Evolutionary conservation across 495 filamentous ascomycete species (phyloP).

Genomic region (Collariella sp.): DNA sequence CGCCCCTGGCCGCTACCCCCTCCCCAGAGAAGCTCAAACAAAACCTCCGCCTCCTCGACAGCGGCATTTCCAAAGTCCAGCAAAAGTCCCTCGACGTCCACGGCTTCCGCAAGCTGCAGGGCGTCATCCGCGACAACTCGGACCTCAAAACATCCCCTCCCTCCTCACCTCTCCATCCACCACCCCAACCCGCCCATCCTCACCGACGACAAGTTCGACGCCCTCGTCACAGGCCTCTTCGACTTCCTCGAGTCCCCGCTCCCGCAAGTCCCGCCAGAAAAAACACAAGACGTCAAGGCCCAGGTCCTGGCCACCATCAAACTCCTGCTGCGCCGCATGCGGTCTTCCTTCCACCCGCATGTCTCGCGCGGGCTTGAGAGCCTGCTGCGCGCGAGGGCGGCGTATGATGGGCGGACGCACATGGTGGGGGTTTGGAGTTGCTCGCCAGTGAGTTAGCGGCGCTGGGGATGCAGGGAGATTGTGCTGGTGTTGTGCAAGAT

Average conservation of each 20-base stretch:
- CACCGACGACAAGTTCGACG: constrained; percentile 57
- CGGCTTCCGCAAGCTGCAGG: constrained; percentile 80
- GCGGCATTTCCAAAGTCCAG: constrained; percentile 66
- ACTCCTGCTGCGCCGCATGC: constrained; percentile 60
- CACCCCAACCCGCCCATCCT: constrained; percentile 19
- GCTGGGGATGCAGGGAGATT: constrained; percentile 44
- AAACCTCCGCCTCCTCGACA: constrained; percentile 55
- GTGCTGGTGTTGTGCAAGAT: constrained; percentile 38
- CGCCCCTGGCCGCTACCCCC: constrained; percentile 15
- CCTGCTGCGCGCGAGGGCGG: constrained; percentile 57
- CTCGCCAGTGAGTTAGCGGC: constrained; percentile 44
- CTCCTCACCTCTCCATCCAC: too few species aligned
- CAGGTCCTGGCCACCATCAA: constrained; percentile 77
- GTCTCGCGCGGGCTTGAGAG: constrained; percentile 57
- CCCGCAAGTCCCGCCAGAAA: constrained; percentile 38
- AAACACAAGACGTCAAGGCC: constrained; percentile 66
- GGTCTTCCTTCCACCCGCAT: constrained; percentile 54
- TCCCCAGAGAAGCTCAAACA: constrained; percentile 46
- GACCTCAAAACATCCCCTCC: constrained; percentile 30
- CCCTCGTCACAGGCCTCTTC: constrained; percentile 64
- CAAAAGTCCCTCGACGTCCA: constrained; percentile 69
- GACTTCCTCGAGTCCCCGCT: constrained; percentile 60
- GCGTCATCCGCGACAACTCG: constrained; percentile 56
- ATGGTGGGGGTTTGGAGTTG: constrained; percentile 47
- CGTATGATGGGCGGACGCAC: constrained; percentile 46